phyloP scores from a whole-genome alignment of 2,329 filamentous ascomycete genomes.

The Rhexocercosporidium sp. region DNA sequence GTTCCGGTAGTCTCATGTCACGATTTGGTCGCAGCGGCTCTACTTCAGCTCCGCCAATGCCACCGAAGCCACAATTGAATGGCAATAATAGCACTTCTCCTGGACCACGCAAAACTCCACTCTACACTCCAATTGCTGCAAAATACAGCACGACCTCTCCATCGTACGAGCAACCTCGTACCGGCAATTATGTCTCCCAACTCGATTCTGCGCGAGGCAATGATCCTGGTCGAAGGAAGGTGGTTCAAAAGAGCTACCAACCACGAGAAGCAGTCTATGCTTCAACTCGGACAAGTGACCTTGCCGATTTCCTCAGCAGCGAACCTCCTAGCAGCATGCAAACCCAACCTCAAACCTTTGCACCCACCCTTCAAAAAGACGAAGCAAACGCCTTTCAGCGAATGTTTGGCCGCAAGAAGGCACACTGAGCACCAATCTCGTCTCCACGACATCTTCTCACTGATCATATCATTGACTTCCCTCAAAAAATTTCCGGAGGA shows the following conservation, averaged over 20 bases:
- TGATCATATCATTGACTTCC: not conserved
- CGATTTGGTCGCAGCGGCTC: conserved; percentile 53
- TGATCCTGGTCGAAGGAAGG: conserved; percentile 34
- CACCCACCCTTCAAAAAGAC: conserved; percentile 31
- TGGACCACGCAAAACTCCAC: conserved; percentile 37
- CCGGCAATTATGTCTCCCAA: conserved; percentile 37
- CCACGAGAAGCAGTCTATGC: conserved; percentile 38
- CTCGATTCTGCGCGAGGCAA: conserved; percentile 34
- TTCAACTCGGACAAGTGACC: conserved; percentile 59
- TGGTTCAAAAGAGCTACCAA: conserved; percentile 57
- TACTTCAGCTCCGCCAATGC: conserved; percentile 44
- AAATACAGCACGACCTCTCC: conserved; percentile 61
- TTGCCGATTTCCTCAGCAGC: conserved; percentile 69
- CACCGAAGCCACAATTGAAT: conserved; percentile 42
- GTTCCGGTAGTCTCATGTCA: conserved; percentile 65
- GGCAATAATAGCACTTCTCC: conserved; percentile 22
- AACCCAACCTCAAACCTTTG: conserved; percentile 31
- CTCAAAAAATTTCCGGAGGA: not conserved
- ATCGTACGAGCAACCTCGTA: conserved; percentile 51
- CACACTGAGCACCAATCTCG: not conserved
- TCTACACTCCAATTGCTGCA: conserved; percentile 37
- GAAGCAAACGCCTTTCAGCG: conserved; percentile 35
- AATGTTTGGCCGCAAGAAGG: conserved; percentile 40
- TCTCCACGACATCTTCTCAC: not conserved
- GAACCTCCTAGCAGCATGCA: conserved; percentile 34